phyloP scores from a whole-genome alignment of 2,329 filamentous ascomycete species.

The Atkinsonella hypoxylon region DNA sequence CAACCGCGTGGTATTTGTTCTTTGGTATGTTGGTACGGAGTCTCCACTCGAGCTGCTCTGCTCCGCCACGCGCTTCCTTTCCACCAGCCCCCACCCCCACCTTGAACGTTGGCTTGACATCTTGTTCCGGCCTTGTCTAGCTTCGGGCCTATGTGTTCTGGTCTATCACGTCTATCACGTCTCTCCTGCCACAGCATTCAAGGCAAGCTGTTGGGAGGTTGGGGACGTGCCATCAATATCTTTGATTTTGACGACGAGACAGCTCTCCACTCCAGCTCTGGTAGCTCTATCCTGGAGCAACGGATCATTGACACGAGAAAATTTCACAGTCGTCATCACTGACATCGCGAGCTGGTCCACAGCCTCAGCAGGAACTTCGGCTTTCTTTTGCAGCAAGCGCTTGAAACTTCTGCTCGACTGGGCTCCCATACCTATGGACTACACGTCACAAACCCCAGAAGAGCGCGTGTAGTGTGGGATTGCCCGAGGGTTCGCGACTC shows the following conservation, averaged over 20 bases:
- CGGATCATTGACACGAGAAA: not conserved
- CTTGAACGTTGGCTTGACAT: not conserved
- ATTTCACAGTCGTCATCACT: not conserved
- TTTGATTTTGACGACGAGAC: not conserved
- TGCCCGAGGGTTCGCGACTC: not conserved
- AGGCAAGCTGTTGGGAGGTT: not conserved
- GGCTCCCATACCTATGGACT: not conserved
- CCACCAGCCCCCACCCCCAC: too few species aligned
- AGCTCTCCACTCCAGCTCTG: not conserved
- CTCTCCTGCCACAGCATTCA: not conserved
- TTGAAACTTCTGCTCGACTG: not conserved
- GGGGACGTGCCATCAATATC: not conserved
- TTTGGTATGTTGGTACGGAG: too few species aligned
- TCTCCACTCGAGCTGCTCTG: too few species aligned
- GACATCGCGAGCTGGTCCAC: not conserved
- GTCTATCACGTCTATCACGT: not conserved
- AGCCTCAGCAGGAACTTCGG: not conserved
- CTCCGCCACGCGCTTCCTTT: too few species aligned
- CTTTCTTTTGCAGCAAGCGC: not conserved
- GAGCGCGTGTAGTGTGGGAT: not conserved
- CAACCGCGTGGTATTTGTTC: too few species aligned
- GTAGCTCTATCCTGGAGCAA: not conserved
- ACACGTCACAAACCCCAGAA: not conserved
- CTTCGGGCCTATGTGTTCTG: too few species aligned
- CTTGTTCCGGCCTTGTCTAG: not conserved